phyloP scores from a whole-genome alignment of 1,139 yeast genomes.

The Lipomyces yarrowii region DNA sequence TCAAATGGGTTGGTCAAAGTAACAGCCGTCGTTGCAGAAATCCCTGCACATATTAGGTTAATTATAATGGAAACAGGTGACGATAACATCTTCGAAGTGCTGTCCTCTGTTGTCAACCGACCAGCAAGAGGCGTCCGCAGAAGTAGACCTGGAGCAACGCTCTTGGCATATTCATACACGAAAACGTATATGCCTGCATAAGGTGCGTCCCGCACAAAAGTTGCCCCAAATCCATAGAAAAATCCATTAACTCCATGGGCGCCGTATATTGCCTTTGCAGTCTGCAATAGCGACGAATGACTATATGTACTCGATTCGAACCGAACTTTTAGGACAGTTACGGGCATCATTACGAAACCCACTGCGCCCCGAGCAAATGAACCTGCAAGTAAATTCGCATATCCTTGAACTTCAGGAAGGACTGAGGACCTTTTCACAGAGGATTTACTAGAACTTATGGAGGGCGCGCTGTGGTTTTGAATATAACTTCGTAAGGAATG shows the following conservation, averaged over 20 bases:
- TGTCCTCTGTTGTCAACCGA: neutral
- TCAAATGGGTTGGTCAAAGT: constrained; percentile 93
- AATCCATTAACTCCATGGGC: constrained; percentile 65
- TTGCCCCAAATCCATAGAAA: constrained; percentile 84
- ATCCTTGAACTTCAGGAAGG: constrained; percentile 71
- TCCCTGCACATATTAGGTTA: constrained; percentile 69
- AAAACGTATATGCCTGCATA: constrained; percentile 91
- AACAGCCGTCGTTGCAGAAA: constrained; percentile 80
- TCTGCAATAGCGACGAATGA: constrained; percentile 67
- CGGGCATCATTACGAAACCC: constrained; percentile 93
- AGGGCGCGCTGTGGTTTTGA: neutral
- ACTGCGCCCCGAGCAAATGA: constrained; percentile 78
- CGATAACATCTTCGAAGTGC: constrained; percentile 27
- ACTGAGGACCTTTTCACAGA: constrained; percentile 41
- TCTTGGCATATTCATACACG: constrained; percentile 37
- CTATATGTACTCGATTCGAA: constrained; percentile 70
- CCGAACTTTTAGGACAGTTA: constrained; percentile 90
- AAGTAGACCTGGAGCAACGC: constrained; percentile 30
- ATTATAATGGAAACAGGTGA: constrained; percentile 56
- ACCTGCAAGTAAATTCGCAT: constrained; percentile 75
- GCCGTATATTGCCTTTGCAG: constrained; percentile 58
- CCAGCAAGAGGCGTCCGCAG: neutral
- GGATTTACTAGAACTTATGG: constrained; percentile 8
- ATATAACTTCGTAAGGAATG: constrained; percentile 43
- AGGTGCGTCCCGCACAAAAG: constrained; percentile 90